Evolutionary conservation across 306 rosid genomes (phyloP), one percentile per base, ranked within the genome.

Genomic region (Adenanthera pavonina): DNA sequence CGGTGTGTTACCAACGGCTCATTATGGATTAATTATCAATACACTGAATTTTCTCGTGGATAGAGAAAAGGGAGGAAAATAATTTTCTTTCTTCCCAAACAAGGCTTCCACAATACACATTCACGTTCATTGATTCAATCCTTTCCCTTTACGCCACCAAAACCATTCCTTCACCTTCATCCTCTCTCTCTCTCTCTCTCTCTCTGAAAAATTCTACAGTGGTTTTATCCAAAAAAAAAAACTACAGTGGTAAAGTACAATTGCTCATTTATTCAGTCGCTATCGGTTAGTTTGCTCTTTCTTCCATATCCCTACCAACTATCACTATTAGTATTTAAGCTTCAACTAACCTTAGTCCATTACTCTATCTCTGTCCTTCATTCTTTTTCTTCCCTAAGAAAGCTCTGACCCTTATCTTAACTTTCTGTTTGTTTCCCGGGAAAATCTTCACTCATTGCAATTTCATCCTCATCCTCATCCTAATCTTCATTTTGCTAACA

Each of bases 381-480:
- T 5, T 0, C 73, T 68, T 68, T 68, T 68, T 43, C 52, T 43
- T 43, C 17, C 35, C 51, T 20, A 40, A 67, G 51, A 67, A 17
- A 67, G 8, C 51, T 41, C 48, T 15, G n/a, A 8, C 30, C 47
- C 35, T 11, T 5, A 13, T 69, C 51, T 41, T 41, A 67, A 3
- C 13, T 41, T 60, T 43, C 56, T 11, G 73, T 48, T 12, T 43
- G 36, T 69, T 69, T 69, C 56, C 56, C 74, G 54, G 56, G 9
- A 69, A 68, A 68, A 44, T 46, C 12, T 4, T 7, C 1, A 0
- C 56, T 67, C 14, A 0, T 67, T 66, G 49, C 33, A 17, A 17
- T 40, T 67, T 40, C 72, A 1, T 15, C 46, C 8, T 11, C 68
- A 4, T 33, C 17, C 3, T 51, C 5, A 15, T 51, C 19, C 19